A percentile compares a stretch with the other conserved stretches of the same genome.
Conservation (phyloP, 306 rosid species). For the Castanea sativa region DNA sequence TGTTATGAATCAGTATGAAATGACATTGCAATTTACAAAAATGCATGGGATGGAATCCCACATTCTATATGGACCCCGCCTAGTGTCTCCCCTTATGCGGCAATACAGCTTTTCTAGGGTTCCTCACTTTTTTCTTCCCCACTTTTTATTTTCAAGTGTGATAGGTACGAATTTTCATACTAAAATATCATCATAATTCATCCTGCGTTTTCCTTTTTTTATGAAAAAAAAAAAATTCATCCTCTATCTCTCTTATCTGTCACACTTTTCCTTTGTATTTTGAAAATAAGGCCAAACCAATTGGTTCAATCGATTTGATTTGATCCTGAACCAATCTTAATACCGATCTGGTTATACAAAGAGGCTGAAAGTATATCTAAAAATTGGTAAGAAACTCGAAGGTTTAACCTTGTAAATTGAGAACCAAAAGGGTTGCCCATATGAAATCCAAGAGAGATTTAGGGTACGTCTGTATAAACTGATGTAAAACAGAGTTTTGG, state of each 20-base stretch:
- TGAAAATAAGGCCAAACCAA: no score
- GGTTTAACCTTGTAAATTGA: no score
- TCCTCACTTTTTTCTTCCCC: not conserved
- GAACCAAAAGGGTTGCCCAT: no score
- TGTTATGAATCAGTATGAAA: conserved; percentile 18
- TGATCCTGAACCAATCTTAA: no score
- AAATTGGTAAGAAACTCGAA: no score
- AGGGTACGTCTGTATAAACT: fast-evolving
- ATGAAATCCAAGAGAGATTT: no score
- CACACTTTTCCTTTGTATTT: not conserved
- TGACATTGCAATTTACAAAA: conserved; percentile 34
- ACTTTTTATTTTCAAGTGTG: not conserved
- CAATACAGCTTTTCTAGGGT: conserved; percentile 45
- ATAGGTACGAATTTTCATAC: not conserved
- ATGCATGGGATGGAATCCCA: conserved; percentile 49
- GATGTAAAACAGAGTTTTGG: no score
- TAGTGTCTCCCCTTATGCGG: conserved; percentile 62
- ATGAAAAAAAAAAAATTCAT: no score
- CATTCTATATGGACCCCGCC: conserved; percentile 54
- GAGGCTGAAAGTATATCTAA: no score
- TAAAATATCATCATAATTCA: conserved; percentile 18
- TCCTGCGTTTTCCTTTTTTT: no score
- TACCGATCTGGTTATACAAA: no score
- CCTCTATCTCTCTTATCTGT: not conserved
- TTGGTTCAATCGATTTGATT: no score